A percentile compares a stretch with the other conserved stretches of the same genome.
These are phyloP conservation scores for Coniochaeta sp. DNA, from an alignment of 2,329 filamentous ascomycete species.

Conservation along the genomic window DNA sequence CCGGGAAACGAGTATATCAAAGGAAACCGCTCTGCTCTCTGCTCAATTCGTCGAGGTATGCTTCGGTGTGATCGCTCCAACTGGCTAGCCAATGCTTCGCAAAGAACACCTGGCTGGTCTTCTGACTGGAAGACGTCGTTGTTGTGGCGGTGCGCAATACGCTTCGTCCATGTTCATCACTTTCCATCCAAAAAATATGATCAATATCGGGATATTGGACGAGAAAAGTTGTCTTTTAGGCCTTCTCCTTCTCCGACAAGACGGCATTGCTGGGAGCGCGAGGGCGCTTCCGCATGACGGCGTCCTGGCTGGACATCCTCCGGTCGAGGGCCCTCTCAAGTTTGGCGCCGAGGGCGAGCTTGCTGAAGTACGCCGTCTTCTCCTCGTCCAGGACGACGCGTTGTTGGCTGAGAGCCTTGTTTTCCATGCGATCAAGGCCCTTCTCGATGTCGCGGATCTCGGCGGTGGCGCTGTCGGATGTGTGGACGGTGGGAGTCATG, in stretches of 20 bases:
- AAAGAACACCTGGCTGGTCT: too few species aligned
- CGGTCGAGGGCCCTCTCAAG: slow-evolving; percentile 80
- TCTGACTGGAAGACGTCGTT: too few species aligned
- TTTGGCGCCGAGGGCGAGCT: slow-evolving; percentile 83
- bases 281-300: slow-evolving; percentile 61
- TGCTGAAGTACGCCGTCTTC: slow-evolving; percentile 75
- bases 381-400: slow-evolving; percentile 71
- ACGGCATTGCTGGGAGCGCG: slow-evolving; percentile 9
- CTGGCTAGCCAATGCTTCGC: background rate
- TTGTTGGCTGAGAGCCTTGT: slow-evolving; percentile 76
- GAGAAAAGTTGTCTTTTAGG: slow-evolving; percentile 4
- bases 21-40: background rate
- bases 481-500: slow-evolving; percentile 46
- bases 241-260: slow-evolving; percentile 26
- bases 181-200: background rate
- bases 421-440: slow-evolving; percentile 80
- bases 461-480: slow-evolving; percentile 45
- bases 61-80: background rate
- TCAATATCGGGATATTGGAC: background rate
- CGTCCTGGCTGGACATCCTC: slow-evolving; percentile 83
- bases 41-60: background rate
- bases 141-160: too few species aligned
- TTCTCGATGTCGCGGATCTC: slow-evolving; percentile 65
- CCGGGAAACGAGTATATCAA: background rate
- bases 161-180: background rate